Percentiles rank a stretch among this genome's conserved stretches.
phyloP scores from a whole-genome alignment of 1,139 yeast species.

The Debaryomyces subglobosus region DNA sequence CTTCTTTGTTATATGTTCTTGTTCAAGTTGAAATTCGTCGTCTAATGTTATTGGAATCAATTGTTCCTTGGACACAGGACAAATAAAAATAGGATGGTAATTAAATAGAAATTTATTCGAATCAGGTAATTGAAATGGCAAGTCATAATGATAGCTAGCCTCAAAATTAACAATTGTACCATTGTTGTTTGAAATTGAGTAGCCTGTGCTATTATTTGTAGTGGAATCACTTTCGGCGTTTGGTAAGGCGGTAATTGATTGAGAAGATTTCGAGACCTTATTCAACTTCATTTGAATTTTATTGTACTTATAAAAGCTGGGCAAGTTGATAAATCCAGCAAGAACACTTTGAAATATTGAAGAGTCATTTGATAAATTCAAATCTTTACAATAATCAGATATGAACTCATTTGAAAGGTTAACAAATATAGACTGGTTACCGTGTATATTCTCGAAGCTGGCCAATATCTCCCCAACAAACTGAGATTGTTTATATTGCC shows the following conservation, averaged over 20 bases:
- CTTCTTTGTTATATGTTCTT: slow-evolving; percentile 23
- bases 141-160: slow-evolving; percentile 36
- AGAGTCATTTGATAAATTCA: slow-evolving; percentile 70
- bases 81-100: slow-evolving; percentile 85
- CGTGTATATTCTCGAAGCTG: slow-evolving; percentile 43
- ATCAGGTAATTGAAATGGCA: slow-evolving; percentile 50
- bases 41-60: slow-evolving; percentile 38
- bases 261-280: slow-evolving; percentile 19
- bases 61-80: slow-evolving; percentile 91
- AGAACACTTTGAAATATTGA: slow-evolving; percentile 68
- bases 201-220: neutral
- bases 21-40: slow-evolving; percentile 13
- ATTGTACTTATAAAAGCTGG: slow-evolving; percentile 68
- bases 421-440: slow-evolving; percentile 33
- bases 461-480: slow-evolving; percentile 47
- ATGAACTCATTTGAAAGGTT: slow-evolving; percentile 56
- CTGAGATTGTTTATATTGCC: slow-evolving; percentile 25
- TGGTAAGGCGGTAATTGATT: neutral
- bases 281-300: slow-evolving; percentile 43
- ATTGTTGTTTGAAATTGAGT: neutral
- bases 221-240: neutral
- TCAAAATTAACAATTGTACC: slow-evolving; percentile 9
- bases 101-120: slow-evolving; percentile 44
- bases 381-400: slow-evolving; percentile 65
- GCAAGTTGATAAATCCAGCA: slow-evolving; percentile 74